Evolutionary conservation across 2,329 filamentous ascomycete genomes (phyloP), one percentile per base, ranked within the genome.

Genomic region (Sclerotiophoma versabilis): DNA sequence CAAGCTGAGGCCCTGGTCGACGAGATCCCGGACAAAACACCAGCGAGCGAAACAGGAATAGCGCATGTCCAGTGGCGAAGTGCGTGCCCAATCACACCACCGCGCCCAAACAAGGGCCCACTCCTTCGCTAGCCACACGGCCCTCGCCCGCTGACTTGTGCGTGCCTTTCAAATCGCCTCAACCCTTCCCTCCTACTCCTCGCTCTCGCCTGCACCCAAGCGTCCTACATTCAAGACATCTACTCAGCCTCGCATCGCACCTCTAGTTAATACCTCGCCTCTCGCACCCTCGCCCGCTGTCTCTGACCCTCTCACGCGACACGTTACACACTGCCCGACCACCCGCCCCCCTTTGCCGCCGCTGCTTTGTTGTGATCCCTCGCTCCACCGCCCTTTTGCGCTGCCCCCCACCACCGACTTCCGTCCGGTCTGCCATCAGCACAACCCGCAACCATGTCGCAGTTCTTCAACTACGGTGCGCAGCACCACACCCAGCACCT

Each of bases 381-480:
- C 57, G 19, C 32, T 46, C 49, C 57, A 51, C 49, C 53, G 41
- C 53, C 46, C 59, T 53, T 47, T 54, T 43, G 52, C 43, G 49
- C 59, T 49, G 60, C 57, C 58, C 60, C 59, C 61, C 56, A 45
- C 60, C 57, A 61, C 48, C 62, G 49, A 59, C 51, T 49, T 59
- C 33, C 57, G 48, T 59, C 59, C 50, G 17, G 55, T 57, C 57
- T 50, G 30, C 39, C 56, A 62, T 50, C 60, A 61, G 39, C 57
- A 61, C 49, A 33, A 30, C 48, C 59, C 49, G 49, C 63, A 60
- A 73, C 49, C 71, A 81, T 81, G 79, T 77, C 78, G 55, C 79
- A 75, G 50, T 74, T 71, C 75, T 80, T 80, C 71, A 79, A 76
- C 73, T 81, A 81, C 70, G 75, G 72, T 54, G 76, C 74, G 39